Base-by-base conservation (phyloP, 352 stramenopile species). In the Globisporangium iwayamae region DNA sequence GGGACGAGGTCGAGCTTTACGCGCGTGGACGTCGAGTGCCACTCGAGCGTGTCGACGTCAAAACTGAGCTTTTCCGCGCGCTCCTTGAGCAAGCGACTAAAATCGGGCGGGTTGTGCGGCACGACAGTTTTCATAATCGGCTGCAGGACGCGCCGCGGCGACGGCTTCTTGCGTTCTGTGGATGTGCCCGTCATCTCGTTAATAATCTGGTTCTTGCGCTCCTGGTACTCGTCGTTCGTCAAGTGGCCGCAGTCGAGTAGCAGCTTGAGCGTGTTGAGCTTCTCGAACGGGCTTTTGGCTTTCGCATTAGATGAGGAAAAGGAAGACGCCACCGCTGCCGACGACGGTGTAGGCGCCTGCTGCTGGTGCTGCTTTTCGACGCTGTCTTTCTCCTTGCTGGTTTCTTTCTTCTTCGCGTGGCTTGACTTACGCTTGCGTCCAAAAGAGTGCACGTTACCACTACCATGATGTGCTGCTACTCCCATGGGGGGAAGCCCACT, bases 111-210 rank as follows among this genome's bases (percentile, higher is more conserved):
- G 3, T 73, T 73, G 62, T 94, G 85, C 6, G 85, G 83, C 28
- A 94, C 82, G 11, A 94, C 85, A 0, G 82, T 91, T 65, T 94
- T 91, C 56, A 94, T 78, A 36, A 94, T 74, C 4, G 83, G 85
- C 56, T 94, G 85, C 20, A 92, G 67, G 38, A 65, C 41, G 3
- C 65, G 66, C 4, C 65, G 69, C 2, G 74, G 74, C 28, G 76
- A 85, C 39, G 69, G 66, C 62, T 86, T 74, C 75, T 84, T 79
- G 22, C 79, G 73, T 48, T 90, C 79, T 0, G 83, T 88, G 4
- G 76, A 90, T 16, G 85, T 94, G 2, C 85, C 85, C 1, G 85
- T 94, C 80, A 94, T 90, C 36, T 92, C 85, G 66, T 94, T 94
- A 48, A 94, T 94, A 66, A 94, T 93, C 67, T 94, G 85, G 1